A percentile compares a stretch with the other conserved stretches of the same genome.
These are phyloP conservation scores for Talaromyces sp. DNA, from an alignment of 2,329 filamentous ascomycete genomes.

Conservation along the genomic window DNA sequence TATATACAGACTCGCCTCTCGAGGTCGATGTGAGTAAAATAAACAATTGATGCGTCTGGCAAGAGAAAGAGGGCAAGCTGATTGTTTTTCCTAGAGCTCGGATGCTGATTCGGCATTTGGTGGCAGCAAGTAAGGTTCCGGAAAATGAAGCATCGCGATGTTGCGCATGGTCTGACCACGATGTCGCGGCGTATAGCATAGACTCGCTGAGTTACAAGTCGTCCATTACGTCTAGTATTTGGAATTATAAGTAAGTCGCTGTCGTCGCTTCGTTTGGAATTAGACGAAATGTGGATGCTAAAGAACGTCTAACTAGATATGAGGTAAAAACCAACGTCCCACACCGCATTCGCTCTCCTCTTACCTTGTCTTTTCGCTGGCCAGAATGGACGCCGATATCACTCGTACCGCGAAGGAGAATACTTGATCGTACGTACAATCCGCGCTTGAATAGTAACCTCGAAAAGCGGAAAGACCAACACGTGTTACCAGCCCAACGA, in stretches of 20 bases:
- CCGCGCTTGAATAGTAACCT: neutral
- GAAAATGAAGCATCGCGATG: neutral
- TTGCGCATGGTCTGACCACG: neutral
- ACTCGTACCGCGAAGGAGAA: conserved; percentile 19
- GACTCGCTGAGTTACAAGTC: conserved; percentile 10
- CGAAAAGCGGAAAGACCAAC: neutral
- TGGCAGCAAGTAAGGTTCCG: neutral
- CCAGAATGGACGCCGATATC: conserved; percentile 22
- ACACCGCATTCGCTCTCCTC: neutral
- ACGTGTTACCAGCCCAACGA: conserved; percentile 25
- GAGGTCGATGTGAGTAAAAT: conserved; percentile 7
- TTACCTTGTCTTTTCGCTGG: neutral
- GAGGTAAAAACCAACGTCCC: conserved; percentile 3
- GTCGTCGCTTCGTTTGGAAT: neutral
- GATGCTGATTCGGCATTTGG: neutral
- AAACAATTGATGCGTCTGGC: neutral
- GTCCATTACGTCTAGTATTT: conserved; percentile 10
- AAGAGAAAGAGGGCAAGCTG: neutral
- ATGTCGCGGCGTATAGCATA: neutral
- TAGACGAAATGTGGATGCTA: neutral
- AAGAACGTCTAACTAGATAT: conserved; percentile 1
- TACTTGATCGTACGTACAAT: conserved; percentile 17
- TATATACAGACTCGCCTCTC: conserved; percentile 5
- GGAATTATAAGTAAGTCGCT: conserved; percentile 11
- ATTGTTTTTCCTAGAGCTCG: neutral